Percentiles rank a stretch among this genome's conserved stretches.
Conservation (phyloP, 1,139 yeast genomes). For the Diutina rugosa region DNA sequence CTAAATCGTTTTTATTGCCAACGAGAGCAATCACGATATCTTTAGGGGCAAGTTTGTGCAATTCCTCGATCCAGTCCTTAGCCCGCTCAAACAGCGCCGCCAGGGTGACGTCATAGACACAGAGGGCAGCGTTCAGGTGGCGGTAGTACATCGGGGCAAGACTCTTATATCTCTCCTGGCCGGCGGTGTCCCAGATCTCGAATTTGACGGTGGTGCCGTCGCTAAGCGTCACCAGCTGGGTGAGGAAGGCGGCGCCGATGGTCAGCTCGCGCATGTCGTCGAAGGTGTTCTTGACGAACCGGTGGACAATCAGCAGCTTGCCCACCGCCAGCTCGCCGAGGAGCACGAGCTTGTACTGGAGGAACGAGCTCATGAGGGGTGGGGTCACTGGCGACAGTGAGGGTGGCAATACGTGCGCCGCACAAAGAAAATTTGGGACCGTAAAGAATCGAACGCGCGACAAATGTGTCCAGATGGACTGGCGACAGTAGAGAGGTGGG, state of each 20-base stretch:
- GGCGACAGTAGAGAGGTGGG: no score
- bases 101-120: constrained; percentile 16
- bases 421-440: background rate
- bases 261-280: constrained; percentile 92
- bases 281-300: constrained; percentile 55
- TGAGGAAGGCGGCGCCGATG: constrained; percentile 93
- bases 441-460: no score
- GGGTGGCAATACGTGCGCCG: background rate
- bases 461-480: no score
- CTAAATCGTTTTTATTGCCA: constrained; percentile 16
- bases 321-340: constrained; percentile 38
- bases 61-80: constrained; percentile 90
- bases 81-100: constrained; percentile 73
- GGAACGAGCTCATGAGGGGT: background rate
- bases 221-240: constrained; percentile 49
- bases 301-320: constrained; percentile 25
- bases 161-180: constrained; percentile 9
- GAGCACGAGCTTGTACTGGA: constrained; percentile 24
- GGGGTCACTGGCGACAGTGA: background rate
- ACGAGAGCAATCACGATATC: constrained; percentile 76
- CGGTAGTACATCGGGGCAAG: constrained; percentile 10
- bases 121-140: constrained; percentile 9
- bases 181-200: constrained; percentile 10
- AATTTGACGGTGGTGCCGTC: constrained; percentile 7
- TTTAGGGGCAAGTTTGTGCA: constrained; percentile 80